Percentiles rank a stretch among this genome's conserved stretches.
Evolutionary conservation across 2,329 filamentous ascomycete species (phyloP).

Genomic region (Cercospora sp.): DNA sequence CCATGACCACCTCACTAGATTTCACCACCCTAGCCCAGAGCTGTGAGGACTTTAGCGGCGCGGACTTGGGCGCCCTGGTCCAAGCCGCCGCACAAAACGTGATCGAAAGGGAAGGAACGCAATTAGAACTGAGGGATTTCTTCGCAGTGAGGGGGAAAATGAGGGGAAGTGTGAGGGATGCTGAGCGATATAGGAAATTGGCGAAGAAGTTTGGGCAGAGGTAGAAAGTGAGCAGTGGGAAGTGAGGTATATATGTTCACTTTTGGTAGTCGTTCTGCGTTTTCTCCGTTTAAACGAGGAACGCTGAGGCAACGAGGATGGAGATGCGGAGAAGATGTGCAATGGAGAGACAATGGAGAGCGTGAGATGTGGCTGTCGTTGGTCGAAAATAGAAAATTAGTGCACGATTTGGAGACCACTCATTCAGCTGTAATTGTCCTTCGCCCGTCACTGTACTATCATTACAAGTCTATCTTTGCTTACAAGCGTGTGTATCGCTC

Average conservation of each 20-base stretch:
- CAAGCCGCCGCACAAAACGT: slow-evolving; percentile 60
- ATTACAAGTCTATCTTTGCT: background rate
- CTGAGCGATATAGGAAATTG: slow-evolving; percentile 58
- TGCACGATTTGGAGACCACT: background rate
- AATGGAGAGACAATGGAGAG: background rate
- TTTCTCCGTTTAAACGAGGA: background rate
- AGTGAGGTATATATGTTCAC: background rate
- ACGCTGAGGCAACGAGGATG: background rate
- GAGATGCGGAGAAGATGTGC: background rate
- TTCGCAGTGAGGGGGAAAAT: slow-evolving; percentile 45
- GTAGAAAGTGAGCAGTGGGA: background rate
- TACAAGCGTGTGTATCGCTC: background rate
- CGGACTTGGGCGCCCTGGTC: slow-evolving; percentile 61
- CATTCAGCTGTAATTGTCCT: background rate
- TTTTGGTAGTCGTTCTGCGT: background rate
- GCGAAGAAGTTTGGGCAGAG: slow-evolving; percentile 40
- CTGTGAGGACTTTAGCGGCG: slow-evolving; percentile 76
- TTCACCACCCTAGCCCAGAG: slow-evolving; percentile 65
- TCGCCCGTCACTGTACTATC: background rate
- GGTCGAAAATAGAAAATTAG: background rate
- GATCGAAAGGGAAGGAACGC: slow-evolving; percentile 48
- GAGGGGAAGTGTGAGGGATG: slow-evolving; percentile 56
- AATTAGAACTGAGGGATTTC: slow-evolving; percentile 52
- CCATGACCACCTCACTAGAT: slow-evolving; percentile 32
- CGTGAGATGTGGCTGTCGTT: background rate